These are phyloP conservation scores for Zarea fungicola DNA, from an alignment of 2,329 filamentous ascomycete species.

Conservation along the genomic window DNA sequence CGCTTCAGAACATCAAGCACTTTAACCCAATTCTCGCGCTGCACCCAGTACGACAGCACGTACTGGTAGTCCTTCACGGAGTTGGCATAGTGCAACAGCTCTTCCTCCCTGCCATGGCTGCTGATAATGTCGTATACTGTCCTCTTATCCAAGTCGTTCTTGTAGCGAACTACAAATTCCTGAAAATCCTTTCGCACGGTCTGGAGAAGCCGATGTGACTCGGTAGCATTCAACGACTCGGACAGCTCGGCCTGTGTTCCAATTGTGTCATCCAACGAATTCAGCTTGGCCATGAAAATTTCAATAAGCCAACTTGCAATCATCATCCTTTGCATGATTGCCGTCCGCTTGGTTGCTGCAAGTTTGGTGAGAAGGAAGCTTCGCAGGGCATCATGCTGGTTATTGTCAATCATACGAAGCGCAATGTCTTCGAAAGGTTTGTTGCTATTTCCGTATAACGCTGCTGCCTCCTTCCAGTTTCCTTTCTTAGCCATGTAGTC, in stretches of 20 bases:
- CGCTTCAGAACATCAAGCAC: conserved; percentile 85
- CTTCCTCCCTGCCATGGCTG: conserved; percentile 89
- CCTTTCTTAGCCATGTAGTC: conserved; percentile 81
- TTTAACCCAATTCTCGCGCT: conserved; percentile 86
- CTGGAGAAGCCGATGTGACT: conserved; percentile 67
- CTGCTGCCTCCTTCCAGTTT: conserved; percentile 78
- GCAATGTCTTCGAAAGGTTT: conserved; percentile 97
- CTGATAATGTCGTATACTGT: conserved; percentile 95
- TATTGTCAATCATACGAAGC: conserved; percentile 81
- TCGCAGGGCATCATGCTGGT: conserved; percentile 82
- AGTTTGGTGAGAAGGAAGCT: conserved; percentile 87
- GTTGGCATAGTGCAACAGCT: conserved; percentile 86
- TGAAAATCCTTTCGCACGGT: conserved; percentile 73
- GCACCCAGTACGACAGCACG: conserved; percentile 94
- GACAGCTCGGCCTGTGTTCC: conserved; percentile 79
- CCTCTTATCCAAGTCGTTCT: conserved; percentile 79
- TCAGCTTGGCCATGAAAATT: conserved; percentile 95
- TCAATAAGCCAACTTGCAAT: conserved; percentile 93
- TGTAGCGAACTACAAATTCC: conserved; percentile 81
- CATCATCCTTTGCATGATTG: conserved; percentile 91
- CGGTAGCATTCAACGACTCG: conserved; percentile 63
- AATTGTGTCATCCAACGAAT: conserved; percentile 89
- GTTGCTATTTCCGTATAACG: conserved; percentile 88
- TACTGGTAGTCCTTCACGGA: conserved; percentile 89
- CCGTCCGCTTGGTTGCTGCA: conserved; percentile 71